A percentile compares a stretch with the other conserved stretches of the same genome.
Evolutionary conservation across 352 stramenopile genomes (phyloP).

Genomic region (Halophytophthora polymorphica): DNA sequence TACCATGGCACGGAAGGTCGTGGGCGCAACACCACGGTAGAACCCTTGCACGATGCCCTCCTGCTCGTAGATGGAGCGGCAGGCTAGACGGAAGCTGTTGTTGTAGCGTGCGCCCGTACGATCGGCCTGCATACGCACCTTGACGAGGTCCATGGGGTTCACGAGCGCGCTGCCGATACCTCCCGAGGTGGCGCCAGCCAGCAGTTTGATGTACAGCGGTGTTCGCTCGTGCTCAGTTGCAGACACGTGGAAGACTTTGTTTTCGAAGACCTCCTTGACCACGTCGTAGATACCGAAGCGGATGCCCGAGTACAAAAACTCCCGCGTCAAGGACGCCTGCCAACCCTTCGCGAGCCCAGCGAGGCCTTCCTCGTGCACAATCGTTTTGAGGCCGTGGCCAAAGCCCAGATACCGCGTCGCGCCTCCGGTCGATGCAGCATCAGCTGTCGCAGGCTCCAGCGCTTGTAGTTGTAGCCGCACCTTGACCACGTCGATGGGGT

Average conservation of each 20-base stretch:
- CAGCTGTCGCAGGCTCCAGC: slow-evolving; percentile 23
- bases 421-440: slow-evolving; percentile 29
- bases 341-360: slow-evolving; percentile 55
- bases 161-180: slow-evolving; percentile 61
- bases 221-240: slow-evolving; percentile 28
- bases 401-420: slow-evolving; percentile 58
- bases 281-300: slow-evolving; percentile 79
- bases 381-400: slow-evolving; percentile 47
- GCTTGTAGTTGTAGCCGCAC: slow-evolving; percentile 63
- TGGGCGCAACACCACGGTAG: slow-evolving; percentile 67
- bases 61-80: slow-evolving; percentile 53
- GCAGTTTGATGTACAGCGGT: slow-evolving; percentile 65
- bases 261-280: slow-evolving; percentile 71
- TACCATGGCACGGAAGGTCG: slow-evolving; percentile 66
- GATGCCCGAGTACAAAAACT: slow-evolving; percentile 76
- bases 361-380: slow-evolving; percentile 57
- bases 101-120: slow-evolving; percentile 55
- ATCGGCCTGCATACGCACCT: slow-evolving; percentile 78
- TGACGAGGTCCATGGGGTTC: slow-evolving; percentile 79
- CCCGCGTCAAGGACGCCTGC: slow-evolving; percentile 57
- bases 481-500: slow-evolving; percentile 71
- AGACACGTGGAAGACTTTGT: slow-evolving; percentile 41
- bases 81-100: slow-evolving; percentile 61
- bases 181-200: slow-evolving; percentile 56
- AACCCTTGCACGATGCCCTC: slow-evolving; percentile 64